Base-by-base conservation (phyloP, 2,329 filamentous ascomycete genomes). In the Diaporthe sp. region DNA sequence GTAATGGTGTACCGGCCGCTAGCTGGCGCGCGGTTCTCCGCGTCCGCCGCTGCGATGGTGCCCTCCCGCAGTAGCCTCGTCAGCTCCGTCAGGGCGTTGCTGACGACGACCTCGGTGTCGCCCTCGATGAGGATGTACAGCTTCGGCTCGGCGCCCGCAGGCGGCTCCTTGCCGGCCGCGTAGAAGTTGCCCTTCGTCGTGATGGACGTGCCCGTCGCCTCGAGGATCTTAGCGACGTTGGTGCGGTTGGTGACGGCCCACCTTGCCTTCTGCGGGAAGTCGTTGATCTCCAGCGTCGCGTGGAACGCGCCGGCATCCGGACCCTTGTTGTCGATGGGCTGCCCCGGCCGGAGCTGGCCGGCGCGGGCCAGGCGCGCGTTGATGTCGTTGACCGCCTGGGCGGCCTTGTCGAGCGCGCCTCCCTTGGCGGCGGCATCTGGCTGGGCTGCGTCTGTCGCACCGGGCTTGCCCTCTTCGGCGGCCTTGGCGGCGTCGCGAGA, bases 201-300 rank as follows among this genome's bases (percentile, higher is more conserved):
- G 83, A 99, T 99, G 9, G 95, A 98, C 1, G 96, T 98, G 55
- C 95, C 96, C 0, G 96, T 98, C 13, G 94, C 91, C 82, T 99
- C 97, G 78, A 99, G 90, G 80, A 99, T 98, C 88, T 98, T 99
- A 80, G 96, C 96, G 75, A 99, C 97, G 81, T 99, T 99, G 49
- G 97, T 98, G 78, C 97, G 92, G 84, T 99, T 99, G 53, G 97
- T 99, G 86, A 99, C 97, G 15, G 95, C 96, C 97, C 97, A 99
- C 80, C 97, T 92, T 78, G 97, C 97, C 88, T 98, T 98, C 84
- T 99, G 97, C 47, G 97, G 97, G 85, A 98, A 98, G 85, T 99
- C 97, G 85, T 99, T 99, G 90, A 99, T 99, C 85, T 98, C 97
- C 77, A 99, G 89, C 5, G 96, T 98, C 22, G 97, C 96, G 84